Base-by-base conservation (phyloP, 2,329 filamentous ascomycete species). In the Apiospora sp. region DNA sequence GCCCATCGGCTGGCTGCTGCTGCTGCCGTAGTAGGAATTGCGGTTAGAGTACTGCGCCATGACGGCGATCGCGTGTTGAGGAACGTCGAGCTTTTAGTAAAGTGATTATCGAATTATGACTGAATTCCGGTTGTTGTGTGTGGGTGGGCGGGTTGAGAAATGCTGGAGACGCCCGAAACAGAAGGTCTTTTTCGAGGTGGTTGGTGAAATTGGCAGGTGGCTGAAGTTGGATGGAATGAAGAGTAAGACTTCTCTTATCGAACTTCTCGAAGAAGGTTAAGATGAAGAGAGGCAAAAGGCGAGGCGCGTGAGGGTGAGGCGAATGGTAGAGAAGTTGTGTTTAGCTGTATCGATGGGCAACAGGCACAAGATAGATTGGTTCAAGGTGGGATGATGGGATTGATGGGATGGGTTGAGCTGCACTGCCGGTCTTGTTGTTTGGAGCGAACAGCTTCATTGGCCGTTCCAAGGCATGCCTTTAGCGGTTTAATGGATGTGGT, bases 11-110 rank as follows among this genome's bases (percentile, higher is more conserved):
- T 77, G 80, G 78, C 74, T 70, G 46, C 67, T 73, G 72, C 22
- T 71, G 78, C 74, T 70, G 43, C 77, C 77, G 83, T 88, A 87
- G 81, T 89, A 84, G 69, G 88, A 89, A 80, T 84, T 87, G 83
- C 87, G 87, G 76, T 87, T 86, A 76, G 88, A 86, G 75, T 80
- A 82, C 73, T 86, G 86, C 80, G 88, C 84, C 88, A 90, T 90
- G 78, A 74, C 70, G 76, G 75, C 43, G 68, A 44, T 64, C 19
- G 58, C 58, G 58, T 41, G 19, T 41, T 41, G 30, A 22, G 58
- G 19, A n/a, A 41, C 58, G 58, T 64, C 58, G 58, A 64, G 13
- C 58, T 64, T 37, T 22, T 10, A 64, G 58, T 41, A 41, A 34
- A 64, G 19, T 41, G 58, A 41, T 10, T 41, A 64, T 37, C 46